These are phyloP conservation scores for Pseudopyrenochaeta lycopersici DNA, from an alignment of 2,329 filamentous ascomycete species.

Conservation along the genomic window DNA sequence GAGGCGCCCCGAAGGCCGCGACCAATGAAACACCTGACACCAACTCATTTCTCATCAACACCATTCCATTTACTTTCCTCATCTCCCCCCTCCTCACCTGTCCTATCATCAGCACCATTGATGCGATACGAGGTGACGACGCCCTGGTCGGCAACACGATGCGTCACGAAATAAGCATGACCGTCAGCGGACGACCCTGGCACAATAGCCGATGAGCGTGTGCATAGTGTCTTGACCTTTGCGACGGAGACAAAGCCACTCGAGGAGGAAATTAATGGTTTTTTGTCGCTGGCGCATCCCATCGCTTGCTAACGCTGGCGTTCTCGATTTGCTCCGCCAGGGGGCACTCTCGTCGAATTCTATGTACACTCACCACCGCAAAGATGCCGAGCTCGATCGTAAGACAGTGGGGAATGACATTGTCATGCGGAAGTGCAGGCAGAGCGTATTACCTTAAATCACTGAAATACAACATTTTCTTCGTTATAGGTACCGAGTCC, in stretches of 20 bases:
- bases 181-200: constrained; percentile 56
- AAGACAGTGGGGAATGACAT: constrained; percentile 60
- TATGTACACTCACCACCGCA: constrained; percentile 67
- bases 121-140: constrained; percentile 2
- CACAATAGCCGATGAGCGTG: constrained; percentile 65
- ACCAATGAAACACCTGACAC: no score
- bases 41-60: no score
- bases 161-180: constrained; percentile 60
- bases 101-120: not conserved
- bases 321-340: constrained; percentile 18
- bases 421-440: constrained; percentile 53
- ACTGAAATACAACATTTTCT: constrained; percentile 66
- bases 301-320: not conserved
- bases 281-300: constrained; percentile 11
- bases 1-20: no score
- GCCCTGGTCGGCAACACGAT: constrained; percentile 2
- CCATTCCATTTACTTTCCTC: no score
- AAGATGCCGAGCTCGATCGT: constrained; percentile 65
- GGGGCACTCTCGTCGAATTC: constrained; percentile 51
- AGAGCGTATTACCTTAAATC: constrained; percentile 60
- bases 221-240: constrained; percentile 63
- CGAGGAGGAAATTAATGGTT: constrained; percentile 49
- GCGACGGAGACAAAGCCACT: constrained; percentile 63
- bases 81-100: constrained; percentile 3
- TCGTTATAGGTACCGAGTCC: constrained; percentile 67